phyloP scores from a whole-genome alignment of 108 stramenopile genomes.

The Pinguiococcus pyrenoidosus region DNA sequence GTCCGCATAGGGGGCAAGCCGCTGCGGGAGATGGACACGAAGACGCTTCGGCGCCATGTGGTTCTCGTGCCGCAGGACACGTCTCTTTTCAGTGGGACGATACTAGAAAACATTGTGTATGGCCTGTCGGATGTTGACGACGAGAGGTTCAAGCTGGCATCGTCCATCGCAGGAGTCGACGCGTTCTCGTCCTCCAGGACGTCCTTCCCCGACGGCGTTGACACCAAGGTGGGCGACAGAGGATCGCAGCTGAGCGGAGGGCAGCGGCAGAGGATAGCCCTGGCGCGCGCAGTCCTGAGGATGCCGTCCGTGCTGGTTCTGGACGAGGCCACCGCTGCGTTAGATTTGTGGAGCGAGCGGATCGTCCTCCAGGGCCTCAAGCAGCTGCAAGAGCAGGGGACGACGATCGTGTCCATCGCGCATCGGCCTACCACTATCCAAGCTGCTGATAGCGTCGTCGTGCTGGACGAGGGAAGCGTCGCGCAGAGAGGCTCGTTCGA shows the following conservation, averaged over 20 bases:
- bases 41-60: neutral
- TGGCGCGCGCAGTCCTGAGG: slow-evolving; percentile 67
- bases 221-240: slow-evolving; percentile 72
- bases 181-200: no score
- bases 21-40: slow-evolving; percentile 5
- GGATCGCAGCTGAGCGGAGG: slow-evolving; percentile 70
- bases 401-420: slow-evolving; percentile 67
- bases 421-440: slow-evolving; percentile 52
- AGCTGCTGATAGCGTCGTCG: no score
- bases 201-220: slow-evolving; percentile 54
- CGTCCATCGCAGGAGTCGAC: no score
- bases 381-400: slow-evolving; percentile 37
- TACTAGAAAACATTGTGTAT: slow-evolving; percentile 18
- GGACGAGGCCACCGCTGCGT: slow-evolving; percentile 69
- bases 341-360: slow-evolving; percentile 64
- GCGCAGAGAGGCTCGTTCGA: no score
- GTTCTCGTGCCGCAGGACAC: slow-evolving; percentile 11
- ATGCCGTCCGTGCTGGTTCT: slow-evolving; percentile 50
- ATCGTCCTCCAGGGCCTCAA: slow-evolving; percentile 64
- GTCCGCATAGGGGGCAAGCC: slow-evolving; percentile 2
- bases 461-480: no score
- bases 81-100: slow-evolving; percentile 1
- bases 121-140: no score
- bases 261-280: slow-evolving; percentile 74
- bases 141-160: no score